Evolutionary conservation across 1,284 basidiomycete genomes (phyloP).

Genomic region (Schizophyllum commune): DNA sequence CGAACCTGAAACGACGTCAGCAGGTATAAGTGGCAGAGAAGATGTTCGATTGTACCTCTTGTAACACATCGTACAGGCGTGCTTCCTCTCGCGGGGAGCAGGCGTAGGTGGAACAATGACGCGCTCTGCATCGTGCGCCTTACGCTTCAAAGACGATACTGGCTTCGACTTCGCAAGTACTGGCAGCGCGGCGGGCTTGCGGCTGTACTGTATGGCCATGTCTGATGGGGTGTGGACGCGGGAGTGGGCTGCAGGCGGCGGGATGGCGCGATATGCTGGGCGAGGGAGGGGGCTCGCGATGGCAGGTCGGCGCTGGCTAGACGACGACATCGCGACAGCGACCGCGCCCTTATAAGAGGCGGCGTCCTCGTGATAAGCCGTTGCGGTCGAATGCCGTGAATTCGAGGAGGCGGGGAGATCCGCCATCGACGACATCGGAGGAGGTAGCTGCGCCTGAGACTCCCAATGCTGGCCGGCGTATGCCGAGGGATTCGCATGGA

Average conservation of each 20-base stretch:
- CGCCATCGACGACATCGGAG: background rate
- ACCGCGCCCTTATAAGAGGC: background rate
- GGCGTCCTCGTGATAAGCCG: background rate
- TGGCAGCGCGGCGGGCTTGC: background rate
- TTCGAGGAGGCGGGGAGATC: background rate
- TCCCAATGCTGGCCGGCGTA: background rate
- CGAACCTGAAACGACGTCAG: constrained; percentile 38
- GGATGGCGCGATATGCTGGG: background rate
- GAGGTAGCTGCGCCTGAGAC: background rate
- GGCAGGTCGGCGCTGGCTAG: background rate
- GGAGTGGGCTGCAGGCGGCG: background rate
- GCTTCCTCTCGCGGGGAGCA: constrained; percentile 51
- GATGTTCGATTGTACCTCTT: constrained; percentile 37
- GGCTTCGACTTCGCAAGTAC: background rate
- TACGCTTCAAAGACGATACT: background rate
- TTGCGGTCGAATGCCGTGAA: background rate
- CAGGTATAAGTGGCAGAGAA: constrained; percentile 7
- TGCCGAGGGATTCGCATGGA: background rate
- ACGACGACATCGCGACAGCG: background rate
- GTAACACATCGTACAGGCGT: constrained; percentile 73
- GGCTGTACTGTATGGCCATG: background rate
- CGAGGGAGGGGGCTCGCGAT: background rate
- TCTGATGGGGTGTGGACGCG: background rate
- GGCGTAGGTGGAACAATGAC: background rate
- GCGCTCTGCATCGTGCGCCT: background rate